Percentiles rank a stretch among this genome's conserved stretches.
Evolutionary conservation across 73 alveolate species (phyloP).

Genomic region (Durusdinium trenchii): DNA sequence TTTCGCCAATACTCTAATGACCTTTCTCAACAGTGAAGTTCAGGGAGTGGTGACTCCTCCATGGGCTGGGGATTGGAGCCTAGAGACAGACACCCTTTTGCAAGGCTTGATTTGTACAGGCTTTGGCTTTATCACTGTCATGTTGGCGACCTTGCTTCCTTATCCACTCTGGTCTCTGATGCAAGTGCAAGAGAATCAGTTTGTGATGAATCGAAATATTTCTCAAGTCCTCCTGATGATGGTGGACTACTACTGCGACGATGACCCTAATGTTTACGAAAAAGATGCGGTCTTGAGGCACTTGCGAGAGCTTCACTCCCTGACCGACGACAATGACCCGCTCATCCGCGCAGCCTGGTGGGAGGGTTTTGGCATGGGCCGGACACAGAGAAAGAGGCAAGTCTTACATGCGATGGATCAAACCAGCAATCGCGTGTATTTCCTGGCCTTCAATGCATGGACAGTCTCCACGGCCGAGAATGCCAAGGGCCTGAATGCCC

Average conservation of each 20-base stretch:
- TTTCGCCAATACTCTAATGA: conserved; percentile 56
- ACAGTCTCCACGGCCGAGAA: conserved; percentile 29
- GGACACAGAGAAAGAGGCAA: conserved; percentile 73
- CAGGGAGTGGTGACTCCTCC: conserved; percentile 57
- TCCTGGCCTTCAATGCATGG: conserved; percentile 88
- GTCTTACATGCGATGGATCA: conserved; percentile 56
- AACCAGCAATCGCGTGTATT: conserved; percentile 30
- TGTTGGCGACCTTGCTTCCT: conserved; percentile 59
- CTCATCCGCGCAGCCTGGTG: conserved; percentile 82
- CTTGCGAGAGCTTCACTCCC: conserved; percentile 8
- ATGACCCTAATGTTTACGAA: conserved; percentile 24
- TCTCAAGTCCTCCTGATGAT: conserved; percentile 48
- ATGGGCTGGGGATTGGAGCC: conserved; percentile 61
- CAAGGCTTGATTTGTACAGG: conserved; percentile 37
- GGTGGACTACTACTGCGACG: conserved; percentile 66
- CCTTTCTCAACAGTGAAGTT: conserved; percentile 32
- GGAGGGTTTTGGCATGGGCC: conserved; percentile 83
- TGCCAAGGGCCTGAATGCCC: conserved; percentile 41
- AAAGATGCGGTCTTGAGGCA: conserved; percentile 59
- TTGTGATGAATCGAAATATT: conserved; percentile 36
- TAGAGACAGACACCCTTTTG: conserved; percentile 38
- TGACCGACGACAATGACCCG: conserved; percentile 67
- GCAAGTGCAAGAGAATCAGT: conserved; percentile 91
- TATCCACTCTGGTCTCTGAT: conserved; percentile 79
- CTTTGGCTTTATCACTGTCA: conserved; percentile 67